Evolutionary conservation across 2,329 filamentous ascomycete genomes (phyloP), one percentile per base, ranked within the genome.

Genomic region (Xylaria multiplex): DNA sequence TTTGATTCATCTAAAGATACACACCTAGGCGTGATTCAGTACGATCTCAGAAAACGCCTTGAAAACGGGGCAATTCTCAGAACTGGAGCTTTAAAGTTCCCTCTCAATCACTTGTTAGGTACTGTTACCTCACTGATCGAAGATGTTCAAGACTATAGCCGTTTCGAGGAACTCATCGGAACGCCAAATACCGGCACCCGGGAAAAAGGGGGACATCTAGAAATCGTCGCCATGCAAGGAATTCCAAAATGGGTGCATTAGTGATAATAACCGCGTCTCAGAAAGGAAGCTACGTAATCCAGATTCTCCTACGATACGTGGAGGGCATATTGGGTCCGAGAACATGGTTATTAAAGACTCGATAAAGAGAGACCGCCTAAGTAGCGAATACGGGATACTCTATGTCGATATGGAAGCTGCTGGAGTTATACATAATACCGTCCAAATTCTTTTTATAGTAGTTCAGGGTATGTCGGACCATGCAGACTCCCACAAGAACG

Each of bases 381-480:
- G 46, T 3, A 45, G 30, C 9, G 11, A 61, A 42, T 43, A 52
- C 16, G 53, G 40, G 6, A 50, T 63, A 3, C 9, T 63, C 1
- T 63, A 53, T n/a, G 37, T 63, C 22, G 60, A 63, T n/a, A 63
- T 63, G 60, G 60, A 63, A 11, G 60, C 60, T 6, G 60, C 60
- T 9, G 60, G 60, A 13, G 53, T 57, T 16, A 22, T 63, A n/a
- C 43, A 45, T 11, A 30, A 16, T 40, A 40, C 37, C 13, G 37
- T 40, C 46, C 45, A 32, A 6, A 42, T 57, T 4, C 42, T 32
- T 9, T 63, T 49, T 22, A 14, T 63, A 3, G 60, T 63, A 3
- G 52, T 63, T 19, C 32, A 53, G 22, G 60, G 60, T 2, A 63
- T 63, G 19, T 63, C 53, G 0, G 60, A 63, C 27, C 57, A 63